phyloP scores from a whole-genome alignment of 345 rosid genomes.

The Linum tenue region DNA sequence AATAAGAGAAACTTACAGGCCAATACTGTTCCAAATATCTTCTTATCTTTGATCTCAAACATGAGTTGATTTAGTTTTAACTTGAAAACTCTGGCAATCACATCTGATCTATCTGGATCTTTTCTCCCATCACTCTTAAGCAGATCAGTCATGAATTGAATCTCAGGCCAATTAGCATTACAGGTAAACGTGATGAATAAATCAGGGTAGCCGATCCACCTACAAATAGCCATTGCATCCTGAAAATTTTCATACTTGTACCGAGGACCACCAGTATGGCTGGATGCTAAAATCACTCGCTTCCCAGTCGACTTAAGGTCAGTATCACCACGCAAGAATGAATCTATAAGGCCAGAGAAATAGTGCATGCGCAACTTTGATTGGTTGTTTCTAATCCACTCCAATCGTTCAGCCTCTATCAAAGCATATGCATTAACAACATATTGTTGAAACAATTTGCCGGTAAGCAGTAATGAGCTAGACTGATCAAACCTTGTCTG shows the following conservation, averaged over 20 bases:
- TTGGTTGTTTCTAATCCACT: neutral
- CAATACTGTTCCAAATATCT: too few relatives aligned
- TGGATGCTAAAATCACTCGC: neutral
- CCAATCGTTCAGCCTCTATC: slow-evolving; percentile 1
- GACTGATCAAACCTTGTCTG: neutral
- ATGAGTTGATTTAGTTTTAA: too few relatives aligned
- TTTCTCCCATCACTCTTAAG: neutral
- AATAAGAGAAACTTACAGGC: too few relatives aligned
- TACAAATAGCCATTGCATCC: slow-evolving; percentile 11
- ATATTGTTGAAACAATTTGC: slow-evolving; percentile 7
- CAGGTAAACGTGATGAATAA: neutral
- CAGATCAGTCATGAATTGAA: neutral
- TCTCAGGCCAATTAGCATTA: slow-evolving; percentile 11
- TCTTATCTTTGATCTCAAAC: too few relatives aligned
- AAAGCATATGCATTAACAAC: slow-evolving; percentile 1
- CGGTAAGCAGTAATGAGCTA: neutral
- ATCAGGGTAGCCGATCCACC: neutral
- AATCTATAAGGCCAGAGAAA: neutral
- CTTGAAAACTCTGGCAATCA: neutral
- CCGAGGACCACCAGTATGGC: neutral
- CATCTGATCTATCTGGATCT: neutral
- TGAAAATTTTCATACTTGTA: neutral
- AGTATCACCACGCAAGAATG: neutral
- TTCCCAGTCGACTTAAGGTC: neutral
- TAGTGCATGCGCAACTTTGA: too few relatives aligned